Base-by-base conservation (phyloP, 345 rosid species). In the Nephelium lappaceum region DNA sequence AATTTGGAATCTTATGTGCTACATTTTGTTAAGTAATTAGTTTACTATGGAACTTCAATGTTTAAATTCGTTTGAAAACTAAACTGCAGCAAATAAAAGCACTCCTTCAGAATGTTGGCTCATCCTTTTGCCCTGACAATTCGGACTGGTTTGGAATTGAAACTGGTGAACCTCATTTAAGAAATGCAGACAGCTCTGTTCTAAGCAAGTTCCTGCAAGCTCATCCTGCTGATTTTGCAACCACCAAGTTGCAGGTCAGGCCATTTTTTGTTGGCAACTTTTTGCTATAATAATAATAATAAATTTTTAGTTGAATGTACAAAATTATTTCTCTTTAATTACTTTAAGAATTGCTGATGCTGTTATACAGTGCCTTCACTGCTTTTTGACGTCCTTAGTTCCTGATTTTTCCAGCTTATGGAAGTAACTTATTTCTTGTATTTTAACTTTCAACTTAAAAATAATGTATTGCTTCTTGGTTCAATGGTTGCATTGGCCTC, bases 81-180 rank as follows among this genome's bases (percentile, higher is more conserved):
- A 58, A 67, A 51, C 25, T 88, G 84, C 92, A 96, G 99, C 98
- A 96, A 94, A 89, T 94, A 57, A 90, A 83, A 80, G 98, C 94
- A 7, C 95, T 96, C 78, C 94, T 96, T 67, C 80, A 81, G 84
- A 85, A 83, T 78, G 90, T 92, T 80, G 99, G 97, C 64, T 77
- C 88, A 74, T 89, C 91, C 41, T 90, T 96, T 81, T 96, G 95
- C 82, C 97, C 98, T 65, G 83, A 84, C 74, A 77, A 75, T 79
- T 83, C 83, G 66, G 99, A 96, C 78, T 96, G 99, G 99, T 87
- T 85, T 86, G 95, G 93, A 72, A 77, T 79, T 58, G 91, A 86
- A 79, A 82, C 87, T 70, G 81, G 81, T 68, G 88, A 86, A 74
- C 51, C 81, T 45, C 89, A 89, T 77, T 87, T 90, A 39, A 88